Percentiles rank a stretch among this genome's conserved stretches.
Evolutionary conservation across 352 stramenopile species (phyloP).

Genomic region (Phytophthora pinifolia): DNA sequence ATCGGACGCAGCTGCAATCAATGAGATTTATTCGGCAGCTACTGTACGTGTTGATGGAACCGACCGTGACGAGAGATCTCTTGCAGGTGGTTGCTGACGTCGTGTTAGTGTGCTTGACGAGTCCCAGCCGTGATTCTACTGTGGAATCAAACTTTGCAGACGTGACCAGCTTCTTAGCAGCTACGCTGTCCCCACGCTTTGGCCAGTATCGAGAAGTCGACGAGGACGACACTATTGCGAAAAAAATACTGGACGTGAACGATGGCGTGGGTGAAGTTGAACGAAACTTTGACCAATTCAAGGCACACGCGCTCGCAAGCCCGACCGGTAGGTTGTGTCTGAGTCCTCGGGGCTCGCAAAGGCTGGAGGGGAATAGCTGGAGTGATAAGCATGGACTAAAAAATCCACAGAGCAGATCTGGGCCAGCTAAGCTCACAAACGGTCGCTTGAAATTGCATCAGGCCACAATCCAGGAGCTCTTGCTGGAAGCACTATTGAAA

Average conservation of each 20-base stretch:
- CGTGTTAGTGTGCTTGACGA: conserved; percentile 67
- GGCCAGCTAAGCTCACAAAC: conserved; percentile 1
- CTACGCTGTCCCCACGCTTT: conserved; percentile 61
- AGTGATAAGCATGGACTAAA: conserved; percentile 11
- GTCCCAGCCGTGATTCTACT: conserved; percentile 27
- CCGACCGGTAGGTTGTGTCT: conserved; percentile 39
- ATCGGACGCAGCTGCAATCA: conserved; percentile 60
- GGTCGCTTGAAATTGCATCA: conserved; percentile 29
- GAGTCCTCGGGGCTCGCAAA: conserved; percentile 44
- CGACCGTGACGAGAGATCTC: conserved; percentile 46
- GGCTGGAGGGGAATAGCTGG: conserved; percentile 4
- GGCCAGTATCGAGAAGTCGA: conserved; percentile 15
- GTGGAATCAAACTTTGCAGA: conserved; percentile 69
- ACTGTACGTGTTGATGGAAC: conserved; percentile 68
- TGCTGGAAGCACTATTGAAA: conserved; percentile 65
- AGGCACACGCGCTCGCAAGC: conserved; percentile 22
- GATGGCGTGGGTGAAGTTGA: conserved; percentile 5
- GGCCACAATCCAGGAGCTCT: conserved; percentile 53
- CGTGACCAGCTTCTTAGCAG: conserved; percentile 58
- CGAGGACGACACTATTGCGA: conserved; percentile 7
- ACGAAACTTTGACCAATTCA: conserved; percentile 1
- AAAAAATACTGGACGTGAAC: conserved; percentile 7
- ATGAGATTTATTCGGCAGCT: conserved; percentile 66
- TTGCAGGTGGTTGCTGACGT: conserved; percentile 65
- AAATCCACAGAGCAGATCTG: background rate